Percentiles rank a stretch among this genome's conserved stretches.
Evolutionary conservation across 139 green algal genomes (phyloP).

Genomic region (Chlamydomonas schloesseri): DNA sequence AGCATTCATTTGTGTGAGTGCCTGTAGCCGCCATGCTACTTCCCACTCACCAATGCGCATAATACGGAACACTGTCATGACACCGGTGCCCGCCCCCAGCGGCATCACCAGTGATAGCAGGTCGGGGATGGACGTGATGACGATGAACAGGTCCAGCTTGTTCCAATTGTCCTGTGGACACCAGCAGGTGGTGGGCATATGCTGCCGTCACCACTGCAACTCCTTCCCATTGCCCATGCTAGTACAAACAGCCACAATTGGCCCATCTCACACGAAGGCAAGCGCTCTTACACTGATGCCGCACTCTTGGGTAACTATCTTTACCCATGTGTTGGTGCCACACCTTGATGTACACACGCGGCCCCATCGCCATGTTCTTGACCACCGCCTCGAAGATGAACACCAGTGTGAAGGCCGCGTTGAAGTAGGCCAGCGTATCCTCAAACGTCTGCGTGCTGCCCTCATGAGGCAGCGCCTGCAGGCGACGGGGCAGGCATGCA

Average conservation of each 20-base stretch:
- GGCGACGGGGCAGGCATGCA: neutral
- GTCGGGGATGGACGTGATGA: constrained; percentile 58
- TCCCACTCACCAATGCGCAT: constrained; percentile 39
- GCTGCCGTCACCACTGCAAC: neutral
- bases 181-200: neutral
- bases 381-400: constrained; percentile 64
- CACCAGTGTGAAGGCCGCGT: constrained; percentile 63
- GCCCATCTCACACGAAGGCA: no score
- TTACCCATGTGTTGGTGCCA: no score
- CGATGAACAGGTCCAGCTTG: constrained; percentile 69
- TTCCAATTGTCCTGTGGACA: constrained; percentile 56
- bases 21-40: no score
- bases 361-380: constrained; percentile 59
- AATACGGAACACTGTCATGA: constrained; percentile 44
- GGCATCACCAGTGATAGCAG: constrained; percentile 44
- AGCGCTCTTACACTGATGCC: no score
- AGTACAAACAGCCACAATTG: no score
- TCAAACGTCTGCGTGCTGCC: constrained; percentile 47
- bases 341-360: constrained; percentile 61
- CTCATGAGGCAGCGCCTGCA: constrained; percentile 46
- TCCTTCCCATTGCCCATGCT: no score
- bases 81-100: constrained; percentile 8
- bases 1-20: no score
- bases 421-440: constrained; percentile 38
- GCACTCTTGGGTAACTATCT: no score